These are phyloP conservation scores for Eremochloa ophiuroides DNA, from an alignment of 176 grass and related monocot genomes.

Conservation along the genomic window DNA sequence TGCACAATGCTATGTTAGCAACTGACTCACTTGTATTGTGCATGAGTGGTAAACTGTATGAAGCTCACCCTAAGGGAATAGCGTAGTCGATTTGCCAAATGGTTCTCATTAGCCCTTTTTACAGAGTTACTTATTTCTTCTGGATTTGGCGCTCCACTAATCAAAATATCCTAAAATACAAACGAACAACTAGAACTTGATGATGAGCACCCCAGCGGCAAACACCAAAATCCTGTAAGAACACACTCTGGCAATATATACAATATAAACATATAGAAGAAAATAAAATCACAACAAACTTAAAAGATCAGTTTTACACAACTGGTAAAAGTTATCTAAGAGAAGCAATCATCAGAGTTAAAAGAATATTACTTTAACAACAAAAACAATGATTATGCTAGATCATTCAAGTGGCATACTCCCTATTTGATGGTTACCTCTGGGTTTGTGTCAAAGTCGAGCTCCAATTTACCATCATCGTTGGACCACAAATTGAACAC, in stretches of 20 bases:
- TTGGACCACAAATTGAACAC: conserved; percentile 80
- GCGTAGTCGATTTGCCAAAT: conserved; percentile 46
- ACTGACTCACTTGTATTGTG: background rate
- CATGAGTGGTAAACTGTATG: background rate
- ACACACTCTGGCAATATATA: background rate
- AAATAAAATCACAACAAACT: background rate
- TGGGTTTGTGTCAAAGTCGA: conserved; percentile 54
- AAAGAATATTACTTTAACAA: background rate
- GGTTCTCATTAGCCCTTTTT: conserved; percentile 44
- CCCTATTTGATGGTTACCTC: conserved; percentile 20
- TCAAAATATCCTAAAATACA: conserved; percentile 61
- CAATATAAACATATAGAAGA: background rate
- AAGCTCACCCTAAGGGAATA: conserved; percentile 59
- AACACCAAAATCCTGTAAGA: background rate
- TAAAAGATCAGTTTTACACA: background rate
- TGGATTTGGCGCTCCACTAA: conserved; percentile 47
- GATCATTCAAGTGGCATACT: background rate
- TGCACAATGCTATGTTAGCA: conserved; percentile 34
- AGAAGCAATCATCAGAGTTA: conserved; percentile 6
- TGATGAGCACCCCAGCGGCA: background rate
- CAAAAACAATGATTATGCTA: background rate
- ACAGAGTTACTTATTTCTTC: conserved; percentile 19
- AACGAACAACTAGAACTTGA: background rate
- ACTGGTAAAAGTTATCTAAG: background rate
- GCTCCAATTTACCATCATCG: conserved; percentile 63